Base-by-base conservation (phyloP, 305 asterid genomes). In the Fraxinus xanthoxyloides region DNA sequence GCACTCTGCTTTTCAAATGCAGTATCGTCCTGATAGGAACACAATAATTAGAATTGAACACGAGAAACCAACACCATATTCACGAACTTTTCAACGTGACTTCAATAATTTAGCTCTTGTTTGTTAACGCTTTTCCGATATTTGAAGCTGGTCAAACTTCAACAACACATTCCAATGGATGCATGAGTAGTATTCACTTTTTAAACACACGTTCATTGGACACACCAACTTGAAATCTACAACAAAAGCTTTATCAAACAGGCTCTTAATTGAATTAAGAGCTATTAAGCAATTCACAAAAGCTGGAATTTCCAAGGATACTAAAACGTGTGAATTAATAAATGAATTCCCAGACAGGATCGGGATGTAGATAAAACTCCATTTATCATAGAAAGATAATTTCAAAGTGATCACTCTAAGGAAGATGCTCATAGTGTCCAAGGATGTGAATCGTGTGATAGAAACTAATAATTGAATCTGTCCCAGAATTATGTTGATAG, bases 1-100 rank as follows among this genome's bases (percentile, higher is more conserved):
- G 98, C 91, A 87, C 96, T 92, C 87, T 93, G 97, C 89, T 92
- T 94, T 81, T 94, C 98, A 72, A 94, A 94, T 75, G 98, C 89
- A 10, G 98, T 94, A 78, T 93, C 97, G 76, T 94, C 97, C 97
- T 94, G 85, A 89, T 82, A 76, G 59, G 26, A 65, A 80, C 77
- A 32, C 80, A 77, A 79, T 72, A 77, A 67, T 77, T 76, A 78
- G 73, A 90, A 67, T 28, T 26, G 34, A 24, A 65, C 34, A 10
- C 1, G 17, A 30, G 38, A 69, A 32, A 63, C 79, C 83, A 87
- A 34, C 80, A 54, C 3, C 74, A 67, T 28, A 69, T 5, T 7
- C 75, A 67, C 19, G 1, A 12, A 26, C 38, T 69, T 65, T 30
- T 26, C 35, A 28, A 69, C 3, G 8, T 30, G 23, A 69, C 38